Base-by-base conservation (phyloP, 352 stramenopile genomes). In the Pythium diclinum region DNA sequence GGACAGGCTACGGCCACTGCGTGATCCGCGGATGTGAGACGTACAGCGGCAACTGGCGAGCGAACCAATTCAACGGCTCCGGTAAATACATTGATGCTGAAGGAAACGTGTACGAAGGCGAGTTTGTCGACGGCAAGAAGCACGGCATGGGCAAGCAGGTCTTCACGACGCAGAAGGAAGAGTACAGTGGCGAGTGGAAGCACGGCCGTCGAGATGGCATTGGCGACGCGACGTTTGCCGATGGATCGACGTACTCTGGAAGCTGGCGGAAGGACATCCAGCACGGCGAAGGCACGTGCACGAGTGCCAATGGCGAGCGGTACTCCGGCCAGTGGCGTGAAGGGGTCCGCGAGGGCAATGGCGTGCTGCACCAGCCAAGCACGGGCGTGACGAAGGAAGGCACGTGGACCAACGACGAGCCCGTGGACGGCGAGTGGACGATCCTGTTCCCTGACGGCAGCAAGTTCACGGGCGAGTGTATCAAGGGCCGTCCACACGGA, bases 31-130 rank as follows among this genome's bases (percentile, higher is more conserved):
- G 77, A 13, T 83, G 81, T 21, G 84, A 92, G 67, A 89, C 80
- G 11, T 92, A 91, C 61, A 91, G 74, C 23, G 88, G 88, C 0
- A 47, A 87, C 25, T 96, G 88, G 88, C 61, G 66, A 6, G 61
- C 61, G 9, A 92, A 92, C 56, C 74, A 86, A 40, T 96, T 94
- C 42, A 79, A 96, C 48, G 88, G 88, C 8, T 69, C 59, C 5
- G 88, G 88, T 19, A 89, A 83, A 38, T 91, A 91, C 64, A 91
- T 89, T 17, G 86, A 94, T 56, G 85, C 86, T 0, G 83, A 92
- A 52, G 88, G 88, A 2, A 79, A 77, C 32, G 77, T 92, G 34
- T 96, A 94, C 61, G 83, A 94, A 34, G 88, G 88, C 34, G 88
- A 96, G 73, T 94, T 92, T 64, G 71, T 68, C 0, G 57, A 58